A percentile compares a stretch with the other conserved stretches of the same genome.
phyloP scores from a whole-genome alignment of 2,329 filamentous ascomycete species.

The Penicillium sp. region DNA sequence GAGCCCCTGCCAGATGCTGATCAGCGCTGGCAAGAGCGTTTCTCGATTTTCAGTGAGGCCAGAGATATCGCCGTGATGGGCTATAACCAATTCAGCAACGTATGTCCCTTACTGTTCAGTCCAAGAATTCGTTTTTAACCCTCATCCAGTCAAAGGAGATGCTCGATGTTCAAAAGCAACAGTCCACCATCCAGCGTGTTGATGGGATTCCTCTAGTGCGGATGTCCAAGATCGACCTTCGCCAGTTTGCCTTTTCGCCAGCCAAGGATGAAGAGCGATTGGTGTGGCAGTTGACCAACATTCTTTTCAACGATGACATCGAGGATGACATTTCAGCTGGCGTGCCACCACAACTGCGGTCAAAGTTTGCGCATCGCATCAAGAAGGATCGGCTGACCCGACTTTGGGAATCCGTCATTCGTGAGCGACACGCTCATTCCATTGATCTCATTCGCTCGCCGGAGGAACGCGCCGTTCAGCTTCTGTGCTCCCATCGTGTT shows the following conservation, averaged over 20 bases:
- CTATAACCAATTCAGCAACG: slow-evolving; percentile 23
- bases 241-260: slow-evolving; percentile 31
- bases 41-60: slow-evolving; percentile 43
- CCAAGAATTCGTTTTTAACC: neutral
- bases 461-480: slow-evolving; percentile 81
- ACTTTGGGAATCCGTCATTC: slow-evolving; percentile 42
- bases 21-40: slow-evolving; percentile 54
- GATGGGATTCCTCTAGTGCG: slow-evolving; percentile 60
- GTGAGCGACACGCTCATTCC: slow-evolving; percentile 66
- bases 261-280: slow-evolving; percentile 37
- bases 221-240: slow-evolving; percentile 34
- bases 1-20: slow-evolving; percentile 18
- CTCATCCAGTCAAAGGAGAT: slow-evolving; percentile 26
- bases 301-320: slow-evolving; percentile 74
- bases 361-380: slow-evolving; percentile 44
- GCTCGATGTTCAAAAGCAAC: slow-evolving; percentile 35
- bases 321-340: slow-evolving; percentile 46
- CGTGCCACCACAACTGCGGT: slow-evolving; percentile 39
- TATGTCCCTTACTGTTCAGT: slow-evolving; percentile 9
- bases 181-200: slow-evolving; percentile 48
- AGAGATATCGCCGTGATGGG: slow-evolving; percentile 31
- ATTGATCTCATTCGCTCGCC: slow-evolving; percentile 62
- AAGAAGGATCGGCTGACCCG: slow-evolving; percentile 49
- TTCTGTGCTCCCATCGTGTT: slow-evolving; percentile 74
- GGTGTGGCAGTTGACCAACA: slow-evolving; percentile 81